Evolutionary conservation across 2,329 filamentous ascomycete genomes (phyloP).

Genomic region (Leptographium flavum): DNA sequence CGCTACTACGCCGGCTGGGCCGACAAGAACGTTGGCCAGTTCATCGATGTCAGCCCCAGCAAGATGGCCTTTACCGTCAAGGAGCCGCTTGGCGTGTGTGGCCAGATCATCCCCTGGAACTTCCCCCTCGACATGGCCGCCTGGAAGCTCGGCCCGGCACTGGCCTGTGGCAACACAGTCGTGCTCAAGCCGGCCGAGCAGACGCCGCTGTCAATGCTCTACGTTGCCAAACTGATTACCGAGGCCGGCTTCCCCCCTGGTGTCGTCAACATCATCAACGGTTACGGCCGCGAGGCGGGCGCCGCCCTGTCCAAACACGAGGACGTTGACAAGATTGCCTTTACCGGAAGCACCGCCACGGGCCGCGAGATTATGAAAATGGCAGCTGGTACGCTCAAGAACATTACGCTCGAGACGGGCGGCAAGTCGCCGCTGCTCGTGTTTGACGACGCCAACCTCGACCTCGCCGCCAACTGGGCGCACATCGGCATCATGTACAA

Average conservation of each 20-base stretch:
- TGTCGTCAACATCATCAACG: conserved; percentile 60
- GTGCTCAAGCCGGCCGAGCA: conserved; percentile 52
- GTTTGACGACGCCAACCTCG: conserved; percentile 48
- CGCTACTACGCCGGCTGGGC: conserved; percentile 70
- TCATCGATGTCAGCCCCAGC: conserved; percentile 54
- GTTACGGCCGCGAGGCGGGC: conserved; percentile 50
- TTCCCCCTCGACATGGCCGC: conserved; percentile 64
- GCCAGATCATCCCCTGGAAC: conserved; percentile 69
- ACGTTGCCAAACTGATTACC: conserved; percentile 50
- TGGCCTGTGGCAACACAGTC: conserved; percentile 49
- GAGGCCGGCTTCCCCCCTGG: conserved; percentile 64
- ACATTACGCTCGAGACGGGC: conserved; percentile 47
- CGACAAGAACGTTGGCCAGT: conserved; percentile 66
- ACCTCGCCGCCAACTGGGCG: conserved; percentile 43
- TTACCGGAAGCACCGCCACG: conserved; percentile 56
- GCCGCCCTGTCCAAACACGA: conserved; percentile 49
- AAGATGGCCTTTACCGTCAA: conserved; percentile 68
- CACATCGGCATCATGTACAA: conserved; percentile 37
- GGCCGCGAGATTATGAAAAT: conserved; percentile 60
- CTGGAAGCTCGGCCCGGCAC: conserved; percentile 62
- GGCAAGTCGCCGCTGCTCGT: conserved; percentile 47
- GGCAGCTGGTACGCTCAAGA: conserved; percentile 46
- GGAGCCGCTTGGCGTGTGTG: conserved; percentile 66
- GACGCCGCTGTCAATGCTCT: conserved; percentile 47
- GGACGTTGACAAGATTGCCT: conserved; percentile 55